Conservation (phyloP, 2,329 filamentous ascomycete species). For the Boeremia exigua region DNA sequence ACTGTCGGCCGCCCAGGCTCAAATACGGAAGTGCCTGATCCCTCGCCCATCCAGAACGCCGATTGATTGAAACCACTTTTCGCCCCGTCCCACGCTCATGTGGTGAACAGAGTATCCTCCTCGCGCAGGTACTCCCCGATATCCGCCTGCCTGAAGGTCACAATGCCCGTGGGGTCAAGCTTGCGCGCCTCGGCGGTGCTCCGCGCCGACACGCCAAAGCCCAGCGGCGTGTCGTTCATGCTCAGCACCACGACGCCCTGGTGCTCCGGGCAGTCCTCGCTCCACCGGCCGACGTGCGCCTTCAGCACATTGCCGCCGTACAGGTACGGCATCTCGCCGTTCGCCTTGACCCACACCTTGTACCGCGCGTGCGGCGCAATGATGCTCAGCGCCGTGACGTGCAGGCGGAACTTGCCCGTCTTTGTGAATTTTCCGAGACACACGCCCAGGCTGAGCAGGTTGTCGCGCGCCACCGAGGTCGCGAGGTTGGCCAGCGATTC, state of each 20-base stretch:
- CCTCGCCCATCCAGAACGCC: background rate
- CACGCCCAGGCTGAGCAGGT: constrained; percentile 84
- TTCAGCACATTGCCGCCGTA: constrained; percentile 92
- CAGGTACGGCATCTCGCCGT: constrained; percentile 96
- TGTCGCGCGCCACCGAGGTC: constrained; percentile 80
- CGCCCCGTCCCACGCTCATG: constrained; percentile 36
- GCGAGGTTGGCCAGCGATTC: constrained; percentile 90
- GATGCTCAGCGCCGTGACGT: constrained; percentile 89
- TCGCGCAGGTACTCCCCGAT: constrained; percentile 94
- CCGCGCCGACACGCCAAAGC: constrained; percentile 90
- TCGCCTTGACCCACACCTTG: constrained; percentile 96
- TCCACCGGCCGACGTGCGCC: constrained; percentile 82
- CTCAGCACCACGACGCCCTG: constrained; percentile 87
- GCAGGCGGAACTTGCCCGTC: constrained; percentile 91
- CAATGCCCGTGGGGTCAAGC: constrained; percentile 87
- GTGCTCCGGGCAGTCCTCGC: constrained; percentile 91
- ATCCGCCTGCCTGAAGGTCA: constrained; percentile 90
- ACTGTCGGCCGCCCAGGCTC: background rate
- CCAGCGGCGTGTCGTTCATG: constrained; percentile 88
- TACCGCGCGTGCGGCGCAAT: constrained; percentile 91
- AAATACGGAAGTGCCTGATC: background rate
- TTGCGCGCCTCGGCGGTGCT: constrained; percentile 82
- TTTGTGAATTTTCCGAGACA: constrained; percentile 97
- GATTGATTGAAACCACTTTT: background rate
- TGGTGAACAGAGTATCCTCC: constrained; percentile 69